phyloP scores from a whole-genome alignment of 805 yeast genomes.

The Candida rishiriensis region DNA sequence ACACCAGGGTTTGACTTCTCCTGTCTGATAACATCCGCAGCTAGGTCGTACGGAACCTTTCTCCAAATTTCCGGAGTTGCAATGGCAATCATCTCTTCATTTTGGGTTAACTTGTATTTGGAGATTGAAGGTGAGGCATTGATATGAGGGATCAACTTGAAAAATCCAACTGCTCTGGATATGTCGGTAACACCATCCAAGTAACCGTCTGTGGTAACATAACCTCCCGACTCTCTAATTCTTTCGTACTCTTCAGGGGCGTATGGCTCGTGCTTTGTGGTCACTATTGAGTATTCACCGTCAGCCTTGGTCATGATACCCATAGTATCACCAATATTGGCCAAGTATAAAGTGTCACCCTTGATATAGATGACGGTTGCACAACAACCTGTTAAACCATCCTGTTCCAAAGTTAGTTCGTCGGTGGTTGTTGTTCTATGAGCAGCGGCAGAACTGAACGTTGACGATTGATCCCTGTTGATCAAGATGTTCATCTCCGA shows the following conservation, averaged over 20 bases:
- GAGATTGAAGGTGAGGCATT: conserved; percentile 83
- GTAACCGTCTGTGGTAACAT: conserved; percentile 77
- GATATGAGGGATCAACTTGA: conserved; percentile 79
- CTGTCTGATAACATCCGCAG: conserved; percentile 84
- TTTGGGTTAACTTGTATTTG: conserved; percentile 51
- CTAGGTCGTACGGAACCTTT: conserved; percentile 71
- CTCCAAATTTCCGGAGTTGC: conserved; percentile 89
- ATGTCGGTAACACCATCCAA: conserved; percentile 79
- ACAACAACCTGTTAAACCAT: conserved; percentile 77
- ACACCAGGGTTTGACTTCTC: conserved; percentile 78
- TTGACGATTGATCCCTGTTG: conserved; percentile 39
- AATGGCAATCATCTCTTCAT: conserved; percentile 81
- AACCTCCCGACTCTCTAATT: conserved; percentile 88
- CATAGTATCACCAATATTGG: conserved; percentile 88
- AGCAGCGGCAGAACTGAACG: conserved; percentile 42
- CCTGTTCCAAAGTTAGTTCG: conserved; percentile 59
- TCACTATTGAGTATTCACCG: conserved; percentile 72
- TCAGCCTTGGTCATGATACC: conserved; percentile 73
- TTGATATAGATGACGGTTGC: conserved; percentile 77
- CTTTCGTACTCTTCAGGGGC: conserved; percentile 73
- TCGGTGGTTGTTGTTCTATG: conserved; percentile 46
- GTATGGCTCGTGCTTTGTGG: conserved; percentile 82
- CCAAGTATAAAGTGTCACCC: conserved; percentile 67
- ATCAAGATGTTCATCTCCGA: conserved; percentile 70
- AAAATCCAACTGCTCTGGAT: conserved; percentile 90